A percentile compares a stretch with the other conserved stretches of the same genome.
phyloP scores from a whole-genome alignment of 148 eudicot species.

The Diospyros lotus region DNA sequence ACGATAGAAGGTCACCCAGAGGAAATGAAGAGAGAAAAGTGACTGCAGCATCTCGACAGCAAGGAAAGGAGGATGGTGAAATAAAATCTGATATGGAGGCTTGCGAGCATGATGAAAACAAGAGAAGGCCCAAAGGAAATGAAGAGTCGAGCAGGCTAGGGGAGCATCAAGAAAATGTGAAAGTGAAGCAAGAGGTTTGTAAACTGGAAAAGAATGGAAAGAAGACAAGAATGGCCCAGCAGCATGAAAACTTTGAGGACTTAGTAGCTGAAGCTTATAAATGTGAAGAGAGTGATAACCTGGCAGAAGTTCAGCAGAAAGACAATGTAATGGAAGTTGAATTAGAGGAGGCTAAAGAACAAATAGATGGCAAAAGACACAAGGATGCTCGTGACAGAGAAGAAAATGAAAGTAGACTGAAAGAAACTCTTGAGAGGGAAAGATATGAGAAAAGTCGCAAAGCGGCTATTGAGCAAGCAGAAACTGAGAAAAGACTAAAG shows the following conservation, averaged over 20 bases:
- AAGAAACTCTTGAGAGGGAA: constrained; percentile 24
- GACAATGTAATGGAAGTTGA: constrained; percentile 16
- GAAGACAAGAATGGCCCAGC: background rate
- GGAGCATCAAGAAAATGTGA: constrained; percentile 9
- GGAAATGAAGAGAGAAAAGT: constrained; percentile 4
- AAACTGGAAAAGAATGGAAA: constrained; percentile 10
- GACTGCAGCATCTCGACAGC: constrained; percentile 21
- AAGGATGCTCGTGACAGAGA: constrained; percentile 13
- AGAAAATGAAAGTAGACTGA: constrained; percentile 15
- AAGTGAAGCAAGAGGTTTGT: constrained; percentile 5
- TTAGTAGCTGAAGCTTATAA: constrained; percentile 17
- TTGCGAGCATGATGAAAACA: constrained; percentile 14
- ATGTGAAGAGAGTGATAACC: constrained; percentile 14
- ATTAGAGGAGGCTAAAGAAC: constrained; percentile 18
- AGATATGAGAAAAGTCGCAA: constrained; percentile 32
- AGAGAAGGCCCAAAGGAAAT: constrained; percentile 7
- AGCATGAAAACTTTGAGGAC: constrained; percentile 11
- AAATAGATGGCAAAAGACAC: constrained; percentile 11
- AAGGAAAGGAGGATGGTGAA: constrained; percentile 14
- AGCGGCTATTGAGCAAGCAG: constrained; percentile 38
- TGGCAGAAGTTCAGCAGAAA: constrained; percentile 16
- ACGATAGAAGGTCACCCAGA: constrained; percentile 6
- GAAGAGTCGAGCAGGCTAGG: constrained; percentile 11
- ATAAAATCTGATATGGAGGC: constrained; percentile 19
- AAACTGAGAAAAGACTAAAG: constrained; percentile 39